These are phyloP conservation scores for Cornus kousa DNA, from an alignment of 148 eudicot genomes.

Conservation along the genomic window DNA sequence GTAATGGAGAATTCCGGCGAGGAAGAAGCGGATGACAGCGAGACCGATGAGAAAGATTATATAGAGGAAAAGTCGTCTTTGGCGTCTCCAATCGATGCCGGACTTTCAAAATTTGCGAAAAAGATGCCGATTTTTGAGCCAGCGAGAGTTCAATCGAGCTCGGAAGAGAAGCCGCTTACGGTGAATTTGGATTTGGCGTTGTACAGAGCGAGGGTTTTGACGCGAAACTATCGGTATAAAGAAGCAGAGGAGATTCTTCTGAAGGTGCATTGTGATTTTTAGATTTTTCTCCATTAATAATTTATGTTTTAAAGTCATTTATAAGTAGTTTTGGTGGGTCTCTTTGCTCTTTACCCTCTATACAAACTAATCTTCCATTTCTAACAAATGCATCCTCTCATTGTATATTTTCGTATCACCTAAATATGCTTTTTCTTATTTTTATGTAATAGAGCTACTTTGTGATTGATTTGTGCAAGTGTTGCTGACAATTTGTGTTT, in stretches of 20 bases:
- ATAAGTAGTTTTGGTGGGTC: no score
- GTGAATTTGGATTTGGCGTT: slow-evolving; percentile 86
- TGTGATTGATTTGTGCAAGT: no score
- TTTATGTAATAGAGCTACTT: no score
- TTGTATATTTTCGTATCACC: no score
- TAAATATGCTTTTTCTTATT: no score
- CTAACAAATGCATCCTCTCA: no score
- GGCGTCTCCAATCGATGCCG: slow-evolving; percentile 45
- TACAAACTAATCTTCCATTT: no score
- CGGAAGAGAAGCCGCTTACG: slow-evolving; percentile 47
- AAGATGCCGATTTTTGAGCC: slow-evolving; percentile 87
- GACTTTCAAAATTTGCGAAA: slow-evolving; percentile 62
- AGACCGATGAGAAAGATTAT: neutral
- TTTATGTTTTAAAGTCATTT: no score
- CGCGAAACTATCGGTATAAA: slow-evolving; percentile 51
- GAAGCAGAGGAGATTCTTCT: slow-evolving; percentile 71
- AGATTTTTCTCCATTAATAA: no score
- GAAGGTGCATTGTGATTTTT: slow-evolving; percentile 38
- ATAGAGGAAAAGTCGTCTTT: slow-evolving; percentile 14
- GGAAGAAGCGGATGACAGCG: slow-evolving; percentile 18
- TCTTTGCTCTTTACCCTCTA: no score
- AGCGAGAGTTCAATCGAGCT: slow-evolving; percentile 36
- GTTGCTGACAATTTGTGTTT: slow-evolving; percentile 5
- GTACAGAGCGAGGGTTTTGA: slow-evolving; percentile 65
- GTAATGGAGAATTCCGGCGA: slow-evolving; percentile 37